Evolutionary conservation across 2,329 filamentous ascomycete species (phyloP), one percentile per base, ranked within the genome.

Genomic region (Hirsutella thompsonii): DNA sequence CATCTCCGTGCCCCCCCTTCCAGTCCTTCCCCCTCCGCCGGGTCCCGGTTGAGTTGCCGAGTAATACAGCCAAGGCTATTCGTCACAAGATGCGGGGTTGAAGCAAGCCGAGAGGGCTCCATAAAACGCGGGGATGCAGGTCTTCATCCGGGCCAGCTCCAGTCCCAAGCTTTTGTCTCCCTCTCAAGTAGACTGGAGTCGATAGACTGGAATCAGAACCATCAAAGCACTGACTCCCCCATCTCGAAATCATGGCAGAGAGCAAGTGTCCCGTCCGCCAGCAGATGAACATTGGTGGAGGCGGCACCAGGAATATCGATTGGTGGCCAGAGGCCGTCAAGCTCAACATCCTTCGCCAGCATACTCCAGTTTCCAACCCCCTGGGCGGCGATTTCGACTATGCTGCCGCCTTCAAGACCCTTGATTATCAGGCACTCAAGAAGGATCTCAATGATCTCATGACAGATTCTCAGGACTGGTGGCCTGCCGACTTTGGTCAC

Each of bases 401-500:
- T 61, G 70, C 71, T 16, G 66, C 71, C 21, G 82, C 81, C 23
- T 87, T 88, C 68, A 80, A 82, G 65, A 76, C 63, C 52, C 67
- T 88, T 43, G 57, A 59, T 38, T 56, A 54, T 49, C 42, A 43
- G 4, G 67, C 79, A 38, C 84, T 86, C 68, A 88, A 88, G 76
- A 79, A 83, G 62, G 83, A 89, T 55, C 62, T 89, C 6, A 52
- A 66, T n/a, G 68, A 64, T 16, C 56, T 88, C 53, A 81, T 87
- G 79, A 88, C 83, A 39, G 77, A 85, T 57, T 87, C 81, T 2
- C 78, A 88, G 63, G 78, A 83, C 33, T 87, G 75, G 76, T 89
- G 83, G 83, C 83, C 83, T 1, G 83, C 83, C 26, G 83, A 89
- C 57, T 85, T 83, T 54, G 83, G 83, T 42, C 81, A 87, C 69